Evolutionary conservation across 495 filamentous ascomycete species (phyloP), one percentile per base, ranked within the genome.

Genomic region (Hypoxylon fuscum): DNA sequence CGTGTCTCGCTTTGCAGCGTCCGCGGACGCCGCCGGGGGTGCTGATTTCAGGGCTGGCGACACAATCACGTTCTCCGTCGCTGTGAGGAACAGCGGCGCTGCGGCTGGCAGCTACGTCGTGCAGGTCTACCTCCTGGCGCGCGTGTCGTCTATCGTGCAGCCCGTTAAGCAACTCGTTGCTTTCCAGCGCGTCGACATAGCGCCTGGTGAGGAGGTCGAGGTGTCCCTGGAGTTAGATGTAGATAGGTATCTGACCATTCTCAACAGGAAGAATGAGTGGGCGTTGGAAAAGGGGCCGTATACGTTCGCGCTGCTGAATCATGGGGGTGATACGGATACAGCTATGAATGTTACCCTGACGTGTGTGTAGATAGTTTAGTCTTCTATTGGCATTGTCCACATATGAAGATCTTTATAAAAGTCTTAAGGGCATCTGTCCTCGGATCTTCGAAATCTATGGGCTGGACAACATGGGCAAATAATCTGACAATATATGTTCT

Each of bases 101-200:
- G 38, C 74, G 14, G 53, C 55, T 17, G 76, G 76, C 7, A 75
- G 73, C 29, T 77, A 76, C 41, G 69, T 77, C 2, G 68, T 71
- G 3, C 75, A 79, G 58, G 63, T 78, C 11, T 80, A 80, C 56
- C 46, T 69, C 0, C 57, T 79, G 2, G 65, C 67, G 7, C 73
- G 76, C 7, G 63, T 78, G 5, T 72, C 73, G 1, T 74, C 72
- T 0, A 72, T 78, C 27, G 68, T 70, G 17, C 76, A 76, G 32
- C 76, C 75, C 0, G 68, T 78, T 3, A 76, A 62, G 37, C 77
- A 80, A 49, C 72, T 80, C 15, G 68, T 76, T 5, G 72, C 74
- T 11, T 77, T 80, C 37, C 46, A 70, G 27, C 69, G 71, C 3
- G 62, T 74, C 6, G 72, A 77, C 20, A 59, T 79, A 38, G 35